Percentiles rank a stretch among this genome's conserved stretches.
Conservation (phyloP, 139 green algal genomes). For the Chlamydomonas asymmetrica region DNA sequence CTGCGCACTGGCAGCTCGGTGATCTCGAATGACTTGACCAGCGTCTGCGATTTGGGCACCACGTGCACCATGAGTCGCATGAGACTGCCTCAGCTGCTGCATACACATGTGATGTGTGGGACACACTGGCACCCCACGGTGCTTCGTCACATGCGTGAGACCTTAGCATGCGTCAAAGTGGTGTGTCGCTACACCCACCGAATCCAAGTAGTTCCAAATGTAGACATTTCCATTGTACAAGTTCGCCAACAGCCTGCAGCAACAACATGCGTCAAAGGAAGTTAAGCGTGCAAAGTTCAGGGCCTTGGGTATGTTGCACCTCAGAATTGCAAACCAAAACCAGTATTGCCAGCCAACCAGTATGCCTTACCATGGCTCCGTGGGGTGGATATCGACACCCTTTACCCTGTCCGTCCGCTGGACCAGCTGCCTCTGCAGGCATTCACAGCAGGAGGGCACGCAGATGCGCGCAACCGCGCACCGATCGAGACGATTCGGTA, state of each 20-base stretch:
- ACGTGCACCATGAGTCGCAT: too few species aligned
- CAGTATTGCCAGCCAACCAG: not conserved
- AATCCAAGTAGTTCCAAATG: slow-evolving; percentile 95
- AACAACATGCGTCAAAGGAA: not conserved
- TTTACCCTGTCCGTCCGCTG: slow-evolving; percentile 98
- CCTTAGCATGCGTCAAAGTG: not conserved
- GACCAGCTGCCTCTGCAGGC: slow-evolving; percentile 79
- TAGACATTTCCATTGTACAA: slow-evolving; percentile 97
- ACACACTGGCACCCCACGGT: too few species aligned
- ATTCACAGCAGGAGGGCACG: not conserved
- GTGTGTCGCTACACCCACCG: slow-evolving; percentile 26
- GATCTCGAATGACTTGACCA: slow-evolving; percentile 99
- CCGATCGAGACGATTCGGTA: not conserved
- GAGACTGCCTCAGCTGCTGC: not conserved
- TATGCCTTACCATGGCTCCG: slow-evolving; percentile 91
- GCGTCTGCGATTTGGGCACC: too few species aligned
- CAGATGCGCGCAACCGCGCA: not conserved
- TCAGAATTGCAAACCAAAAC: not conserved
- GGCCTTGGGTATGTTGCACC: not conserved
- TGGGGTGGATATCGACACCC: slow-evolving; percentile 97
- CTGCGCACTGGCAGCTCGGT: slow-evolving; percentile 94
- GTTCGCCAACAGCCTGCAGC: slow-evolving; percentile 87
- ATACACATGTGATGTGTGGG: not conserved
- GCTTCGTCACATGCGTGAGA: not conserved
- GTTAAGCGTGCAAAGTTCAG: not conserved